Base-by-base conservation (phyloP, 768 basidiomycete species). In the Serendipita sp. region DNA sequence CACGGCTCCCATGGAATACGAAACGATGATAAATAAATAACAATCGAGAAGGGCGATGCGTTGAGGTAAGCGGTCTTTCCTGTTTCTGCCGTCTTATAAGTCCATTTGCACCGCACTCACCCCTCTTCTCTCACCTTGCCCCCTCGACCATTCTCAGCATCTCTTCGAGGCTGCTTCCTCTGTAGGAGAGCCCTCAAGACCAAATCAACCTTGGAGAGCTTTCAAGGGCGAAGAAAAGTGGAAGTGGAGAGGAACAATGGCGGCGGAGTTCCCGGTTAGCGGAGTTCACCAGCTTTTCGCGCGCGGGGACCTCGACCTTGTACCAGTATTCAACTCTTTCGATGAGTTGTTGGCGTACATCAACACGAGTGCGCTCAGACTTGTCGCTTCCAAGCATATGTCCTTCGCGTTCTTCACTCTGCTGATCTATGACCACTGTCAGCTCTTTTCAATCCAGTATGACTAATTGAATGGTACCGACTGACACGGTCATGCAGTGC, bases 341-440 rank as follows among this genome's bases (percentile, higher is more conserved):
- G 18, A 32, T 32, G 48, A 52, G 48, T 18, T 32, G 18, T 7
- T 52, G 16, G 48, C 18, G 10, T 52, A 52, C 32, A 18, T 52
- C 32, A 52, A 10, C 7, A 52, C 32, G 5, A 23, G 18, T 32
- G 48, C 48, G 35, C 16, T 60, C 56, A 60, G 35, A 10, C 16
- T 60, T 36, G 10, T 32, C 28, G 56, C 56, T n/a, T 60, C 56
- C 23, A 60, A 60, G 34, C 35, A 60, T 32, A 30, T 60, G 56
- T 23, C 28, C 18, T 60, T 28, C 35, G 56, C 56, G 5, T 32
- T 36, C 16, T 60, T 60, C n/a, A 36, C 56, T 8, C 35, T 60
- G 56, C 56, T 60, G 23, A 60, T 60, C 3, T 60, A 60, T 35
- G 56, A 60, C 35, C 56, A 60, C 35, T 8, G 56, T 60, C 28